A percentile compares a stretch with the other conserved stretches of the same genome.
phyloP scores from a whole-genome alignment of 805 yeast species.

The Kluyveromyces siamensis region DNA sequence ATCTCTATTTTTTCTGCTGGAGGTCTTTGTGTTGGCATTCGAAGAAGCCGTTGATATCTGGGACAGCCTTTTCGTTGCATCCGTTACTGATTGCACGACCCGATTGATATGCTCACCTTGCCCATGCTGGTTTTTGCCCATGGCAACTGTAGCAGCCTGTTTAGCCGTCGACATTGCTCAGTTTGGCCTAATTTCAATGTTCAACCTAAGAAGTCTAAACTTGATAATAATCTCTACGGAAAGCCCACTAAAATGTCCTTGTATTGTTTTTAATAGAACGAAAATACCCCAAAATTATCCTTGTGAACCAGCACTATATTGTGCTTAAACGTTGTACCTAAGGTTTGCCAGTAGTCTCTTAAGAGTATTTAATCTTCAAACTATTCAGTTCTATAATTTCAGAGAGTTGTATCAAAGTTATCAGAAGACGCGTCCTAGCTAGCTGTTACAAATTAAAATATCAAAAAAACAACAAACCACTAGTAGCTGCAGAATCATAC shows the following conservation, averaged over 20 bases:
- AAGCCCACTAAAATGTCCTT: neutral
- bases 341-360: too few species aligned
- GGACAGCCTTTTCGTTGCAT: constrained; percentile 27
- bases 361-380: too few species aligned
- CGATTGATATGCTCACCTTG: constrained; percentile 17
- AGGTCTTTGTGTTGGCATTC: constrained; percentile 18
- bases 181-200: neutral
- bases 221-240: neutral
- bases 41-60: constrained; percentile 21
- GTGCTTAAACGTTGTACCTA: too few species aligned
- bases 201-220: neutral
- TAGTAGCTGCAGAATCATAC: too few species aligned
- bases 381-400: too few species aligned
- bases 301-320: too few species aligned
- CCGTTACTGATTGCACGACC: constrained; percentile 28
- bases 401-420: too few species aligned
- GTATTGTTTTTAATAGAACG: neutral
- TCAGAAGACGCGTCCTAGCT: too few species aligned
- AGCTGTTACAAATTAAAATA: too few species aligned
- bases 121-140: neutral
- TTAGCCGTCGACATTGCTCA: constrained; percentile 12
- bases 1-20: constrained; percentile 27
- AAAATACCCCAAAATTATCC: too few species aligned
- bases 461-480: too few species aligned
- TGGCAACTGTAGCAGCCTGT: constrained; percentile 16